Evolutionary conservation across 176 grass and related monocot genomes (phyloP), one percentile per base, ranked within the genome.

Genomic region (Aegilops longissima): DNA sequence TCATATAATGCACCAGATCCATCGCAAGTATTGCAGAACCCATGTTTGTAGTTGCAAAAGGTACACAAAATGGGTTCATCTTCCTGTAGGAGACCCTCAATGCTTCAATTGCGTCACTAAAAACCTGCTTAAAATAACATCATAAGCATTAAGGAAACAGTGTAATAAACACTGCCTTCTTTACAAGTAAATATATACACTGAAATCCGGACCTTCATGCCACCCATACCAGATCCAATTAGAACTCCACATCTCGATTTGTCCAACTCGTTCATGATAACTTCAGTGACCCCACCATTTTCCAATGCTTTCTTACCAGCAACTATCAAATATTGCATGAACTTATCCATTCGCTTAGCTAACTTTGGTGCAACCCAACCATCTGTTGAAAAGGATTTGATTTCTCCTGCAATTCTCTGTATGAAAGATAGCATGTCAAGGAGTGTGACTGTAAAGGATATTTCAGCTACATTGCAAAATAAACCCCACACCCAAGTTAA

Each of bases 11-110:
- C 44, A 99, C 97, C 94, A 99, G 87, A 96, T 99, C 97, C 83
- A 99, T 99, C 25, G 97, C 97, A 88, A 99, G 97, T 87, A 99
- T 94, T 24, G 97, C 94, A 91, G 97, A 99, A 24, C 97, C 97
- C 97, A 99, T 99, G 85, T 99, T 99, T 79, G 97, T 99, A 80
- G 97, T 93, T 65, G 97, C 94, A 92, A 99, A 99, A 61, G 97
- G 97, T 86, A 96, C 92, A 92, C 97, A 99, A 76, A 99, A 99
- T 31, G 97, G 97, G 62, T 99, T 96, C 94, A 99, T 93, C 80
- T 99, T 99, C 92, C 85, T 96, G 89, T 99, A 99, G 23, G 97
- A 99, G 59, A 99, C 89, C 71, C 94, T 94, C 81, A 99, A 89
- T 79, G 97, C 97, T 87, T 99, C 97, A 87, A 99, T 90, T 24